Conservation (phyloP, 768 basidiomycete species). For the Pisolithus orientalis region DNA sequence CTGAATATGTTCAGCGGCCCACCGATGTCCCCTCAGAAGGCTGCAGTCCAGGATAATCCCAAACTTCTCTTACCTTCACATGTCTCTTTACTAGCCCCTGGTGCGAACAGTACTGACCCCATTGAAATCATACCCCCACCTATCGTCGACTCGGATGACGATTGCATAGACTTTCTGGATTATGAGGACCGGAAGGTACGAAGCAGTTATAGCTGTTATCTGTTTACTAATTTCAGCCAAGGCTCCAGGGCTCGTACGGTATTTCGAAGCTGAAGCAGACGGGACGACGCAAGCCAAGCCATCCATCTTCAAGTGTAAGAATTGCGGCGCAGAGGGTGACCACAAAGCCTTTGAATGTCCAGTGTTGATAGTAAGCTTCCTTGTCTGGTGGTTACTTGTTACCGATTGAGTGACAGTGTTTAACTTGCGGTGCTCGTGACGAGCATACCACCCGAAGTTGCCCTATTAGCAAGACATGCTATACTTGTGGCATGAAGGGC, state of each 20-base stretch:
- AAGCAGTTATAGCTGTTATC: neutral
- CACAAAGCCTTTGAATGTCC: constrained; percentile 66
- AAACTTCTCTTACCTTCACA: constrained; percentile 60
- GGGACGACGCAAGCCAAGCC: constrained; percentile 34
- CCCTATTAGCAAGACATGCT: constrained; percentile 78
- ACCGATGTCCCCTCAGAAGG: constrained; percentile 8
- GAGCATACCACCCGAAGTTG: constrained; percentile 75
- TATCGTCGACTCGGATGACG: constrained; percentile 41
- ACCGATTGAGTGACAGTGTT: constrained; percentile 42
- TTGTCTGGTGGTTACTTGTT: neutral
- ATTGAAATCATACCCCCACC: constrained; percentile 42
- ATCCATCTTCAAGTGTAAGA: constrained; percentile 59
- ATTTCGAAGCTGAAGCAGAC: constrained; percentile 50
- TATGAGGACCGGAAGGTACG: constrained; percentile 59
- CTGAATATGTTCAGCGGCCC: constrained; percentile 7
- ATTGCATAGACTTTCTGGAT: constrained; percentile 75
- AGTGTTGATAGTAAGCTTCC: constrained; percentile 57
- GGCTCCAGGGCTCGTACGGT: constrained; percentile 50
- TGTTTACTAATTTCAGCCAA: constrained; percentile 15
- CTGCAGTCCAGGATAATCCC: constrained; percentile 10
- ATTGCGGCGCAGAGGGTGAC: constrained; percentile 68
- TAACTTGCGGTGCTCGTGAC: constrained; percentile 75
- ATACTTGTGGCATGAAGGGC: constrained; percentile 77
- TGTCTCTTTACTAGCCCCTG: constrained; percentile 48
- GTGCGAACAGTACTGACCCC: constrained; percentile 27